A percentile compares a stretch with the other conserved stretches of the same genome.
These are phyloP conservation scores for Ogataea dorogensis DNA, from an alignment of 805 yeast genomes.

Conservation along the genomic window DNA sequence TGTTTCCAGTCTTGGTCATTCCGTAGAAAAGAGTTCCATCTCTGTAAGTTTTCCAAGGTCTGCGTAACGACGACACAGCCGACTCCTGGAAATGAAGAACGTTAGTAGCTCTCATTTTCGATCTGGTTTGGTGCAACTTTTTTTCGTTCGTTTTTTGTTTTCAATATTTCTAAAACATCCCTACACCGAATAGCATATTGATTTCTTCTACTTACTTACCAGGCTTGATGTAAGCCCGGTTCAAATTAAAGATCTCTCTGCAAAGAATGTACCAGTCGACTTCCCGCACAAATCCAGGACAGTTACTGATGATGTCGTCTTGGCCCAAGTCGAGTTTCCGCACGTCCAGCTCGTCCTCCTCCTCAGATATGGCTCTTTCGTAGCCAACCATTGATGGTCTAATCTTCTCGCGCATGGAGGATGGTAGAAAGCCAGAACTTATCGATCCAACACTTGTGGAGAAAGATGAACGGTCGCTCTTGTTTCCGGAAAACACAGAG, in stretches of 20 bases:
- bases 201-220: too few species aligned
- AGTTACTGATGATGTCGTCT: constrained; percentile 36
- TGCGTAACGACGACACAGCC: constrained; percentile 48
- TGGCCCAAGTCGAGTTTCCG: constrained; percentile 15
- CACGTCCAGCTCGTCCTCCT: constrained; percentile 22
- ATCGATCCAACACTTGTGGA: constrained; percentile 28
- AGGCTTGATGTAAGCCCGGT: constrained; percentile 57
- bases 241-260: constrained; percentile 75
- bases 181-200: too few species aligned
- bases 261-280: constrained; percentile 90
- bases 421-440: constrained; percentile 16
- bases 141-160: constrained; percentile 1
- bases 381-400: constrained; percentile 15
- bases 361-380: constrained; percentile 20
- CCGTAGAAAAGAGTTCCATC: constrained; percentile 89
- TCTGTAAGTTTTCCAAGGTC: constrained; percentile 87
- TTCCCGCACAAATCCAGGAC: constrained; percentile 46
- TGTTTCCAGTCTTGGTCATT: constrained; percentile 70
- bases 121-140: neutral
- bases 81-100: constrained; percentile 48
- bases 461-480: constrained; percentile 26
- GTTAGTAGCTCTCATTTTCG: constrained; percentile 56
- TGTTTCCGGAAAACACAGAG: constrained; percentile 18
- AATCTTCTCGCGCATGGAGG: constrained; percentile 19
- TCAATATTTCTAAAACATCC: neutral